These are phyloP conservation scores for Ilyonectria mors-panacis DNA, from an alignment of 2,329 filamentous ascomycete genomes.

Conservation along the genomic window DNA sequence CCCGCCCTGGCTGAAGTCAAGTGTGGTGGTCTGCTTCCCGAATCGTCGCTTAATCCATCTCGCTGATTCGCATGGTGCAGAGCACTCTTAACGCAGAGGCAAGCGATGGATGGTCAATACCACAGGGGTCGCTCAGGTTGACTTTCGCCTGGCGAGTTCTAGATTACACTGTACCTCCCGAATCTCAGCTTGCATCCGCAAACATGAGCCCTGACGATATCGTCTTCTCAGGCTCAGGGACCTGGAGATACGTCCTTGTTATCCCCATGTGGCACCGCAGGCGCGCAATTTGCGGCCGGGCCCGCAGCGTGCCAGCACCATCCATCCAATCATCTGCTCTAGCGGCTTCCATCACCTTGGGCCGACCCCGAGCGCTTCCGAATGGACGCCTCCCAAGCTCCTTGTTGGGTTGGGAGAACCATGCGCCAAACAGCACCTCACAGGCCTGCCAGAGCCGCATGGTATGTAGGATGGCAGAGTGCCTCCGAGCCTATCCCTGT, in stretches of 20 bases:
- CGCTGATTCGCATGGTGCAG: constrained; percentile 44
- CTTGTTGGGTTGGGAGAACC: constrained; percentile 7
- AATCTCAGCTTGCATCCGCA: constrained; percentile 9
- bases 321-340: constrained; percentile 31
- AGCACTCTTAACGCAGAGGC: constrained; percentile 26
- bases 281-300: constrained; percentile 42
- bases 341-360: constrained; percentile 34
- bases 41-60: constrained; percentile 47
- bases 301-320: constrained; percentile 34
- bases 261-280: constrained; percentile 36
- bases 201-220: constrained; percentile 18
- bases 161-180: constrained; percentile 1
- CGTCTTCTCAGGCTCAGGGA: constrained; percentile 22
- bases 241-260: constrained; percentile 31
- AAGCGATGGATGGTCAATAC: constrained; percentile 32
- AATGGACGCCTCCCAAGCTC: constrained; percentile 6
- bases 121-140: constrained; percentile 16
- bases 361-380: constrained; percentile 5
- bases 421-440: constrained; percentile 5
- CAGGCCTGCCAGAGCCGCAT: constrained; percentile 6
- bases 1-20: constrained; percentile 40
- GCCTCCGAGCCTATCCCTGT: constrained; percentile 3
- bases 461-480: not conserved
- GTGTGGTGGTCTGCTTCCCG: constrained; percentile 34
- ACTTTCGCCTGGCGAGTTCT: not conserved